Conservation (phyloP, 1,284 basidiomycete species). For the Tilletia setariae region DNA sequence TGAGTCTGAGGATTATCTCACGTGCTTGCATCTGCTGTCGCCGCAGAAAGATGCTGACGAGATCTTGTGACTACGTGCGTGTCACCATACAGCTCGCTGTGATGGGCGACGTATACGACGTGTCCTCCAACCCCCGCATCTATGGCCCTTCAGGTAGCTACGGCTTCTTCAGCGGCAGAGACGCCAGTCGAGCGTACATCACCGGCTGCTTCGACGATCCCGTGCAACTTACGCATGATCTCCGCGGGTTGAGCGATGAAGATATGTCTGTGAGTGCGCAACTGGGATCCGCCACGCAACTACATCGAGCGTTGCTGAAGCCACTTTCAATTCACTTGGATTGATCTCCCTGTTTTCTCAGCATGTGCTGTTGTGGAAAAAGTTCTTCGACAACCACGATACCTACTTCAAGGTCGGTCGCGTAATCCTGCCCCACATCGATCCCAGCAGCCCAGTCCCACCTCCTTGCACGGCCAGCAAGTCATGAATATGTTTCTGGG, state of each 20-base stretch:
- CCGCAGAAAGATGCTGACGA: background rate
- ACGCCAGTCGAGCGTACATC: conserved; percentile 50
- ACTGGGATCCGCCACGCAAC: background rate
- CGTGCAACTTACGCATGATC: conserved; percentile 48
- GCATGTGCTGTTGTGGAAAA: conserved; percentile 39
- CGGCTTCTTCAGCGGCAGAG: conserved; percentile 46
- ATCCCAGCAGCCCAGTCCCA: conserved; percentile 35
- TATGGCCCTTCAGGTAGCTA: conserved; percentile 64
- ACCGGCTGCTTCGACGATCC: conserved; percentile 47
- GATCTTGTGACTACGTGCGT: background rate
- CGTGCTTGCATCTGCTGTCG: background rate
- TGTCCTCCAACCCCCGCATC: conserved; percentile 69
- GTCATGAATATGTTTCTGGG: background rate
- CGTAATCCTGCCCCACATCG: conserved; percentile 37
- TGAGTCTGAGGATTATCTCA: conserved; percentile 60
- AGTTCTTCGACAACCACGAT: conserved; percentile 43
- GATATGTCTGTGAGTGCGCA: conserved; percentile 34
- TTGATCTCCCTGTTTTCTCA: conserved; percentile 17
- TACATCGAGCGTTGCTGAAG: background rate
- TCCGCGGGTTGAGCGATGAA: conserved; percentile 41
- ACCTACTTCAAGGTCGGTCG: conserved; percentile 43
- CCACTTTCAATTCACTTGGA: background rate
- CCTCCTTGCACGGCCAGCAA: conserved; percentile 26
- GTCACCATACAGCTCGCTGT: conserved; percentile 57
- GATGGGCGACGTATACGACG: conserved; percentile 89